phyloP scores from a whole-genome alignment of 305 asterid species.

The Petunia hybrid region DNA sequence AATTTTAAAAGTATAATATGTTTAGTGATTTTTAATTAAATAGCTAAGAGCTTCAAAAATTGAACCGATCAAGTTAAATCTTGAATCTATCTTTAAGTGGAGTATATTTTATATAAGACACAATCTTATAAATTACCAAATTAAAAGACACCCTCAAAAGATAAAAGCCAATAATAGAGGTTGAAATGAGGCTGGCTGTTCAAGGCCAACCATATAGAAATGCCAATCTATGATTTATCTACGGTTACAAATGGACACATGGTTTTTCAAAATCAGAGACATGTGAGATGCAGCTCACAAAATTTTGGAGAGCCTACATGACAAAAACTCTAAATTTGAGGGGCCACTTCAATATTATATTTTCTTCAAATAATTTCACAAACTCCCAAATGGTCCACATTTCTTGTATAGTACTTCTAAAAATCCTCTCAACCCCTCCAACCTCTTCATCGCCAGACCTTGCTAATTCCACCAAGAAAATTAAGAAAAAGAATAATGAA shows the following conservation, averaged over 20 bases:
- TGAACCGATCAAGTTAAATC: too few species aligned
- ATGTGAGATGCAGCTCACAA: not conserved
- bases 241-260: constrained; percentile 5
- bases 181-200: not conserved
- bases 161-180: not conserved
- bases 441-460: not conserved
- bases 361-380: not conserved
- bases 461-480: not conserved
- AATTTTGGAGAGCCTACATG: not conserved
- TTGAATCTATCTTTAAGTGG: too few species aligned
- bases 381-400: not conserved
- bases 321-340: not conserved
- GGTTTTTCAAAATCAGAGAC: not conserved
- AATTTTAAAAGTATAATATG: too few species aligned
- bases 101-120: too few species aligned
- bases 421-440: not conserved
- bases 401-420: not conserved
- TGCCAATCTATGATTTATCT: not conserved
- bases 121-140: not conserved
- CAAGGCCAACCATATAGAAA: not conserved
- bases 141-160: not conserved
- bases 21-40: too few species aligned
- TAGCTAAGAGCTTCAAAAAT: too few species aligned
- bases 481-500: not conserved
- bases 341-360: constrained; percentile 14